Base-by-base conservation (phyloP, 805 yeast genomes). In the Saturnispora dispora region DNA sequence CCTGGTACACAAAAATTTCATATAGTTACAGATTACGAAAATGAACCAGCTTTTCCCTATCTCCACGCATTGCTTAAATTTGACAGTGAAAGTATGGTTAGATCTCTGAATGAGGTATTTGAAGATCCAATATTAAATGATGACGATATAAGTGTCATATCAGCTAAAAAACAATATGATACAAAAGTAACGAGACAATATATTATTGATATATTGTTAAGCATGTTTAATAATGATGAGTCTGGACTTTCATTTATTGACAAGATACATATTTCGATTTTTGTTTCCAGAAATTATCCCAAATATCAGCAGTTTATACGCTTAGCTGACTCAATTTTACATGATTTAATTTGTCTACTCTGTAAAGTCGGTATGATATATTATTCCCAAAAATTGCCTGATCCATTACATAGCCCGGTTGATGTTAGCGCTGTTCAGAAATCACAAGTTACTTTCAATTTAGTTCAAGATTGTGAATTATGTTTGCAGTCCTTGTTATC, bases 241-340 rank as follows among this genome's bases (percentile, higher is more conserved):
- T 55, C 57, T 5, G 71, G 67, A 33, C 64, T 71, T 42, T 60
- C 66, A 5, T 52, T 57, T 0, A 52, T 52, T 5, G 71, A 69
- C 36, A 56, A 57, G 15, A 60, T 66, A 4, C 64, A 71, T 47
- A 63, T 87, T 47, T 74, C 87, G 2, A 77, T 88, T 3, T 93
- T 91, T 60, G 65, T 91, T 33, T 86, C 91, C 0, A 67, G 91
- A 52, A 90, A 86, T 61, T 80, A 83, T 55, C 84, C 96, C 2
- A 93, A 91, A 62, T 91, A 85, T 63, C 73, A 79, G 11, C 99
- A 91, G 65, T 90, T 87, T 55, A 74, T 91, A 10, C 73, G 88
- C 43, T 64, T 93, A 1, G 77, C 89, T 0, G 93, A 83, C 51
- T 70, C 79, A 1, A 67, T 72, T 2, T 62, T 85, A 41, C 74